These are phyloP conservation scores for Chamaenerion angustifolium DNA, from an alignment of 345 rosid genomes.

Conservation along the genomic window DNA sequence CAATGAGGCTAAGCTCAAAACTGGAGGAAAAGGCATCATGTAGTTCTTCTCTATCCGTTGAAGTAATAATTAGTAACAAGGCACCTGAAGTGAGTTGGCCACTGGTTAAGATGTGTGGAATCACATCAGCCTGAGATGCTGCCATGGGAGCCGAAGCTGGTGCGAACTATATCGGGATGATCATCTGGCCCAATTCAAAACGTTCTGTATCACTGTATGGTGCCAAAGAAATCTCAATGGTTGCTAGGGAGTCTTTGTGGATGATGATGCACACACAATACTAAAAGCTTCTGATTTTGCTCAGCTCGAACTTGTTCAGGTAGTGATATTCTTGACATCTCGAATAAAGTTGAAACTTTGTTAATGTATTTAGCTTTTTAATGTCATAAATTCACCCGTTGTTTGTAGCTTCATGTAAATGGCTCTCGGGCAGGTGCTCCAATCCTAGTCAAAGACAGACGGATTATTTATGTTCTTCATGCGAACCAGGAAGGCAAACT, in stretches of 20 bases:
- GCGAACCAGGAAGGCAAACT: slow-evolving; percentile 57
- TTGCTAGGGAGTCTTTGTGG: slow-evolving; percentile 87
- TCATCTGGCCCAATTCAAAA: slow-evolving; percentile 76
- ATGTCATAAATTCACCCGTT: not conserved
- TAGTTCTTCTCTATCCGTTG: slow-evolving; percentile 15
- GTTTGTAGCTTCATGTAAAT: slow-evolving; percentile 63
- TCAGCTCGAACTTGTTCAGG: slow-evolving; percentile 74
- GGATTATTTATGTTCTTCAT: slow-evolving; percentile 64
- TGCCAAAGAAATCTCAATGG: slow-evolving; percentile 75
- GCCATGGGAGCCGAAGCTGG: slow-evolving; percentile 84
- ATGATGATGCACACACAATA: slow-evolving; percentile 55
- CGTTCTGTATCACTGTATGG: slow-evolving; percentile 58
- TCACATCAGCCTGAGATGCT: slow-evolving; percentile 68
- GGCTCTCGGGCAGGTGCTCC: slow-evolving; percentile 53
- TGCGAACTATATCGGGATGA: slow-evolving; percentile 75
- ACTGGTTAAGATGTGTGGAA: slow-evolving; percentile 79
- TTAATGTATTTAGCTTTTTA: not conserved
- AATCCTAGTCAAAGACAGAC: slow-evolving; percentile 26
- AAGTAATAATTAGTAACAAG: slow-evolving; percentile 8
- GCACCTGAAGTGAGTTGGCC: slow-evolving; percentile 20
- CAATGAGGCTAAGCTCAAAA: slow-evolving; percentile 5
- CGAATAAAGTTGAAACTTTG: not conserved
- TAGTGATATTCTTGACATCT: slow-evolving; percentile 10
- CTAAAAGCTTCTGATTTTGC: slow-evolving; percentile 50
- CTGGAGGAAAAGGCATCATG: slow-evolving; percentile 11